Conservation (phyloP, 768 basidiomycete genomes). For the Amanita jacksonii region DNA sequence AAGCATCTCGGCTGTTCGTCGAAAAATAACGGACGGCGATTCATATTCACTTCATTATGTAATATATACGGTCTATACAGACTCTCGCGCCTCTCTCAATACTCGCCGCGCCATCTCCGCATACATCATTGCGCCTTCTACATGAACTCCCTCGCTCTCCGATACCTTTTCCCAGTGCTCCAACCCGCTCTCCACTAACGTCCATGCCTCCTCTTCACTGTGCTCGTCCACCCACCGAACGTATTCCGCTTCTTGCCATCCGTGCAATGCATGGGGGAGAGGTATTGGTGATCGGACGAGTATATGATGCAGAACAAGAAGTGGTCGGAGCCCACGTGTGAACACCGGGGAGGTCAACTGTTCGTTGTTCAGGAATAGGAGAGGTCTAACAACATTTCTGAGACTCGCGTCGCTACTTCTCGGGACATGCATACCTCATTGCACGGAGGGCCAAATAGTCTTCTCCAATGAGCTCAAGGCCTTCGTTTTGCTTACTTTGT, state of each 20-base stretch:
- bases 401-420: background rate
- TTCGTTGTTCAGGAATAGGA: slow-evolving; percentile 81
- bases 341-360: slow-evolving; percentile 53
- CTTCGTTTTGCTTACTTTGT: slow-evolving; percentile 50
- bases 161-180: slow-evolving; percentile 69
- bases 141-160: slow-evolving; percentile 44
- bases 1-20: background rate
- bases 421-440: slow-evolving; percentile 52
- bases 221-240: slow-evolving; percentile 96
- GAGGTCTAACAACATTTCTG: slow-evolving; percentile 41
- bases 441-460: slow-evolving; percentile 83
- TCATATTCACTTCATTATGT: slow-evolving; percentile 7
- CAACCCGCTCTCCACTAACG: slow-evolving; percentile 71
- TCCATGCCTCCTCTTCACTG: slow-evolving; percentile 67
- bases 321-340: slow-evolving; percentile 72
- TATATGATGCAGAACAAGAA: slow-evolving; percentile 88
- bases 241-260: slow-evolving; percentile 95
- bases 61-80: slow-evolving; percentile 4
- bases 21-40: too few relatives aligned
- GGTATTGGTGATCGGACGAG: slow-evolving; percentile 81
- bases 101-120: slow-evolving; percentile 61
- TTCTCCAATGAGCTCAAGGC: slow-evolving; percentile 69
- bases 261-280: slow-evolving; percentile 81
- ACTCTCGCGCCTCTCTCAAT: slow-evolving; percentile 31
- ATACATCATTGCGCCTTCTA: slow-evolving; percentile 45